Percentiles rank a stretch among this genome's conserved stretches.
Evolutionary conservation across 1,139 yeast genomes (phyloP).

Genomic region (Petasospora rhodanensis): DNA sequence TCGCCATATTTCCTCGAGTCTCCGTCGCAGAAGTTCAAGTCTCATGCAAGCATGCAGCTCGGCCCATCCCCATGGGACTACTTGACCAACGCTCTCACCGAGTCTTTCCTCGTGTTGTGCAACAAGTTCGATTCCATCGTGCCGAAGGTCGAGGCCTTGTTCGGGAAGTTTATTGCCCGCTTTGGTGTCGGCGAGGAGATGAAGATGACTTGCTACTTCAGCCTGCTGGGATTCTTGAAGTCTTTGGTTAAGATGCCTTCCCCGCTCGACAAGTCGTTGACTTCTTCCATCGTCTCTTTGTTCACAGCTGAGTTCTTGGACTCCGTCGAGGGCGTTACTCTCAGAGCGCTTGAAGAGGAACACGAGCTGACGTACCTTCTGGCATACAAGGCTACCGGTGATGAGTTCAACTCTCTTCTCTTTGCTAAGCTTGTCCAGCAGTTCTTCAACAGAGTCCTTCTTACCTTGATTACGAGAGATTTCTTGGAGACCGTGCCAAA

Average conservation of each 20-base stretch:
- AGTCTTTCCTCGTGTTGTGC: conserved; percentile 30
- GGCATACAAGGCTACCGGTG: conserved; percentile 22
- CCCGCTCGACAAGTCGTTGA: conserved; percentile 2
- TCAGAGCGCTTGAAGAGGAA: conserved; percentile 20
- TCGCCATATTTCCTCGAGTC: conserved; percentile 55
- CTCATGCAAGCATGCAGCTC: conserved; percentile 37
- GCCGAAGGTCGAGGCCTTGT: conserved; percentile 18
- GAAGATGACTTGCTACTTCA: conserved; percentile 25
- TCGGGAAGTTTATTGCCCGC: conserved; percentile 27
- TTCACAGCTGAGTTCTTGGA: conserved; percentile 17
- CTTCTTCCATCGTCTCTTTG: conserved; percentile 10
- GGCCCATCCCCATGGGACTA: conserved; percentile 43
- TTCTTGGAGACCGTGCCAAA: conserved; percentile 3
- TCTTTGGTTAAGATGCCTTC: conserved; percentile 13
- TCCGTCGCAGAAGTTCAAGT: conserved; percentile 51
- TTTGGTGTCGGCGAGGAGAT: conserved; percentile 18
- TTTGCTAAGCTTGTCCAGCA: conserved; percentile 20
- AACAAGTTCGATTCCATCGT: conserved; percentile 29
- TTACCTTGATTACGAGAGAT: conserved; percentile 6
- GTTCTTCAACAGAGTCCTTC: conserved; percentile 15
- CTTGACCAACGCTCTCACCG: conserved; percentile 35
- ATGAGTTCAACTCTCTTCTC: conserved; percentile 24
- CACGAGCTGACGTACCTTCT: conserved; percentile 23
- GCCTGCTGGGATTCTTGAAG: conserved; percentile 26
- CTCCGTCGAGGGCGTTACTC: conserved; percentile 15